Conservation (phyloP, 1,284 basidiomycete genomes). For the Ustilago curta region DNA sequence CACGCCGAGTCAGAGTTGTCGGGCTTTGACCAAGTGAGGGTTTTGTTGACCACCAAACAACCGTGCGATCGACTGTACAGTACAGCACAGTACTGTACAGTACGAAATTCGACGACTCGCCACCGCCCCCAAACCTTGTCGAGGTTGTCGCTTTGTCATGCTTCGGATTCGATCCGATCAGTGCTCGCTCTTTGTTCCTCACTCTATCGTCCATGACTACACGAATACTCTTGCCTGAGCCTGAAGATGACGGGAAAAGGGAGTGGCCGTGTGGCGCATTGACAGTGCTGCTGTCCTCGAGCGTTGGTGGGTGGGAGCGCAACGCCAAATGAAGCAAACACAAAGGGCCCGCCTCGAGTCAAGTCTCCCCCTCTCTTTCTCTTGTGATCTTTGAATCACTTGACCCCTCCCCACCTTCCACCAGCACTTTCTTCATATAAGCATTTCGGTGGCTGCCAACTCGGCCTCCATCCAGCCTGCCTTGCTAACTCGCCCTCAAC, state of each 20-base stretch:
- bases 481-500: no score
- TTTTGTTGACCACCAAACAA: neutral
- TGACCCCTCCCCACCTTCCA: neutral
- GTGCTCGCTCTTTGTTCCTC: slow-evolving; percentile 8
- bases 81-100: no score
- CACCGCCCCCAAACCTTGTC: neutral
- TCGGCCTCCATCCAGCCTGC: no score
- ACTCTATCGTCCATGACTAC: neutral
- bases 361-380: neutral
- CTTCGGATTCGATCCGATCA: slow-evolving; percentile 10
- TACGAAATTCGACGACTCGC: slow-evolving; percentile 9
- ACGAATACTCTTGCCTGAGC: no score
- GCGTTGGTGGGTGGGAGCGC: neutral
- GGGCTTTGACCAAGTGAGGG: slow-evolving; percentile 2
- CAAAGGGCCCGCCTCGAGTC: slow-evolving; percentile 12
- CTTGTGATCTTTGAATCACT: neutral
- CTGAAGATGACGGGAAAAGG: no score
- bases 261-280: neutral
- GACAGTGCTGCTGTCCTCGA: neutral
- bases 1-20: slow-evolving; percentile 1
- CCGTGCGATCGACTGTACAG: neutral
- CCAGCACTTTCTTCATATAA: neutral
- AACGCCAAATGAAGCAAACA: slow-evolving; percentile 11
- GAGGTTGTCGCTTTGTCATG: neutral
- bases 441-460: no score